Conservation (phyloP, 352 stramenopile genomes). For the Plasmopara halstedii region DNA sequence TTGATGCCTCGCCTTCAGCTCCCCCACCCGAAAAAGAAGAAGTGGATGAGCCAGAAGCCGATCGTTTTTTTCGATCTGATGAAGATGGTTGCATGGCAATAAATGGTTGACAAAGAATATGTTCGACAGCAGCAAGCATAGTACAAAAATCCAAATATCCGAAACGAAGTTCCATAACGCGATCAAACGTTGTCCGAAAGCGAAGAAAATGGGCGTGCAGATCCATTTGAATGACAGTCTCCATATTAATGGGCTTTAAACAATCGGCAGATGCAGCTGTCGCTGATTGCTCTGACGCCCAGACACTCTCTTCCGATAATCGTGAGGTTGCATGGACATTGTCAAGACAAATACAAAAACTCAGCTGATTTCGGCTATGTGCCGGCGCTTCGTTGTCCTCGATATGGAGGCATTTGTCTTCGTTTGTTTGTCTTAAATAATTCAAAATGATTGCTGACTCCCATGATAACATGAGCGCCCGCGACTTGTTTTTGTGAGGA, state of each 20-base stretch:
- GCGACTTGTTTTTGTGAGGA: slow-evolving; percentile 53
- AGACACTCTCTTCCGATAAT: slow-evolving; percentile 69
- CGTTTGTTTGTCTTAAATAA: slow-evolving; percentile 43
- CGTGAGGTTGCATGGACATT: slow-evolving; percentile 73
- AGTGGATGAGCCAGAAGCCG: slow-evolving; percentile 45
- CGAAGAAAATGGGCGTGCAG: slow-evolving; percentile 50
- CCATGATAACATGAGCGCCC: slow-evolving; percentile 78
- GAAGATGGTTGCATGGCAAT: slow-evolving; percentile 2
- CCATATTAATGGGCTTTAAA: slow-evolving; percentile 68
- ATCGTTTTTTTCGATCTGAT: slow-evolving; percentile 22
- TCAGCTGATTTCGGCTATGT: slow-evolving; percentile 43
- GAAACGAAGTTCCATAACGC: slow-evolving; percentile 73
- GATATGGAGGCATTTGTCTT: slow-evolving; percentile 18
- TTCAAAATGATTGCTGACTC: slow-evolving; percentile 55
- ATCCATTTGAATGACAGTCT: slow-evolving; percentile 64
- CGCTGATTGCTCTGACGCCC: slow-evolving; percentile 33
- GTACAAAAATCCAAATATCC: slow-evolving; percentile 80
- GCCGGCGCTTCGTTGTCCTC: slow-evolving; percentile 16
- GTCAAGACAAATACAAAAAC: slow-evolving; percentile 48
- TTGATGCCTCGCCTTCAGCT: slow-evolving; percentile 24
- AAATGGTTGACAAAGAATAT: slow-evolving; percentile 37
- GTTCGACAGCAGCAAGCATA: slow-evolving; percentile 47
- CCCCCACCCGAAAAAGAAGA: slow-evolving; percentile 38
- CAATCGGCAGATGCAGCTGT: slow-evolving; percentile 52
- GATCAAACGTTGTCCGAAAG: slow-evolving; percentile 64